Evolutionary conservation across 1,139 yeast genomes (phyloP), one percentile per base, ranked within the genome.

Genomic region (Kluyveromyces sp.): DNA sequence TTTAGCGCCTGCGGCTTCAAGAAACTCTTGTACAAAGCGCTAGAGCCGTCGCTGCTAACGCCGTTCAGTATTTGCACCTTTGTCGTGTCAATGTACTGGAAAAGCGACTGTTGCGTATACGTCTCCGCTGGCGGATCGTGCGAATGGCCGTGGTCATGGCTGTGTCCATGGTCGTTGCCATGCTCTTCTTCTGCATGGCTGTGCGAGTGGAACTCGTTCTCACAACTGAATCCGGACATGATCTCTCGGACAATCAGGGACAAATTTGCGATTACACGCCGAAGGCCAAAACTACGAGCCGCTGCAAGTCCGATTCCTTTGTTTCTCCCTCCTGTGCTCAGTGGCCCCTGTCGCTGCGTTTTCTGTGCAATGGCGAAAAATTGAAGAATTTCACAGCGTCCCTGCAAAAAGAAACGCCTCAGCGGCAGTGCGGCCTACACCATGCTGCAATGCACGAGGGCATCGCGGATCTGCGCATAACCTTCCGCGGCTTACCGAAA

Each of bases 51-150:
- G 0, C 70, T 71, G 47, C 77, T 79, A 7, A 70, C 68, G 39
- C 80, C 69, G 56, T 89, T 92, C 46, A 87, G 67, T 0, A 83
- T 85, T 1, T 77, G 69, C 11, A 87, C 68, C 39, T 77, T 79
- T 25, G 74, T 69, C 13, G 78, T 70, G 55, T 83, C 82, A 29
- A 89, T 79, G 54, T 75, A 73, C 25, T 70, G 65, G 50, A 75
- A 74, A 17, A 89, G 69, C 4, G 87, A 78, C 58, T 87, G 95
- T 0, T 88, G 73, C 8, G 73, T 69, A 40, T 70, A 73, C 0
- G 96, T 86, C 22, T 84, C 82, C 16, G 82, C 77, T 17, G 95
- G 95, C 1, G 94, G 78, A 3, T 71, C 68, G 49, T 73, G 75
- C 19, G 57, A 55, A 47, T 63, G 58, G 3, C 49, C 56, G 46